Conservation (phyloP, 495 filamentous ascomycete species). For the Penicillium daleae region DNA sequence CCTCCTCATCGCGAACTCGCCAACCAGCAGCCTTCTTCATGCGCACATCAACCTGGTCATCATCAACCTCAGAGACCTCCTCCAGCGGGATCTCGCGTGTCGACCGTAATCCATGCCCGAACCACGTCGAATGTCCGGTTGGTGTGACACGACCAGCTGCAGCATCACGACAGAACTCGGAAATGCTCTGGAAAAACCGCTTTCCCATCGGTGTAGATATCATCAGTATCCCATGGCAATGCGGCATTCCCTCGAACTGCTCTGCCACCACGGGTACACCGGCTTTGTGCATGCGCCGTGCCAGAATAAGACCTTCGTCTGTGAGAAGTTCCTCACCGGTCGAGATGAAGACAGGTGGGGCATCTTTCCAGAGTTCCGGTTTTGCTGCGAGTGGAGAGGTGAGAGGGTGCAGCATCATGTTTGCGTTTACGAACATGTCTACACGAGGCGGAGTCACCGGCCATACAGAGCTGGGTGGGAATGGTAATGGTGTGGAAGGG, state of each 20-base stretch:
- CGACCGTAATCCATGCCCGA: constrained; percentile 56
- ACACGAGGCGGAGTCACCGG: constrained; percentile 69
- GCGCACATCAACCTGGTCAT: constrained; percentile 55
- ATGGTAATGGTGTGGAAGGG: constrained; percentile 27
- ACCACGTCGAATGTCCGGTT: constrained; percentile 46
- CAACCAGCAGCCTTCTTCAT: constrained; percentile 53
- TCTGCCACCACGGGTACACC: constrained; percentile 70
- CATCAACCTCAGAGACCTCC: constrained; percentile 49
- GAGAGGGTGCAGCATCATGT: constrained; percentile 71
- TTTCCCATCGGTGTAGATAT: constrained; percentile 47
- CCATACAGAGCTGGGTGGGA: constrained; percentile 67
- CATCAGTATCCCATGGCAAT: constrained; percentile 75
- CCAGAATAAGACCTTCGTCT: constrained; percentile 71
- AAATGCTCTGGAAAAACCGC: constrained; percentile 59
- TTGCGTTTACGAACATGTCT: constrained; percentile 69
- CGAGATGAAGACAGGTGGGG: constrained; percentile 72
- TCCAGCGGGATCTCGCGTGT: constrained; percentile 56
- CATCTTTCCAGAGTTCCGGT: constrained; percentile 63
- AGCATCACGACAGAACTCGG: constrained; percentile 55
- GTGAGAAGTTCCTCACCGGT: constrained; percentile 80
- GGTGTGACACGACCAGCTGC: constrained; percentile 36
- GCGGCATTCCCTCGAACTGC: constrained; percentile 87
- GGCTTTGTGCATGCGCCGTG: constrained; percentile 58
- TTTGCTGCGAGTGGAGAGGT: constrained; percentile 66
- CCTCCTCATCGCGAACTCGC: constrained; percentile 50